phyloP scores from a whole-genome alignment of 306 rosid species.

The Erythrophleum fordii region DNA sequence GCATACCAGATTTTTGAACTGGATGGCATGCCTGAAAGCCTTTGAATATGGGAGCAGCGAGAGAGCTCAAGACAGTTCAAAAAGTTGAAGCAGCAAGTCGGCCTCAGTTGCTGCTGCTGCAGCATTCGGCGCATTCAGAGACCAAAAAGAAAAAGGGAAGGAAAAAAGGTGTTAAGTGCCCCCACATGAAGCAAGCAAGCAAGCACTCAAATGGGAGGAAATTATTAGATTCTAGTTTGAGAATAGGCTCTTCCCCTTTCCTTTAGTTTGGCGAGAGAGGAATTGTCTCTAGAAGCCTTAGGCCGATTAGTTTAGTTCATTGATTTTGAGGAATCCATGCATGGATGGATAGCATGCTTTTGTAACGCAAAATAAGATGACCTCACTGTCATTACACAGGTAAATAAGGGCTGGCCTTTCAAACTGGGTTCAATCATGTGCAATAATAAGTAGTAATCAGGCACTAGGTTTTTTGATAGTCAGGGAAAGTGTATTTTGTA shows the following conservation, averaged over 20 bases:
- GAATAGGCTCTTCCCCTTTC: no score
- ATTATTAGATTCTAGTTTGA: constrained; percentile 20
- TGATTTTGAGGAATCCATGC: constrained; percentile 52
- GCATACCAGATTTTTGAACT: constrained; percentile 69
- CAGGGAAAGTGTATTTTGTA: constrained; percentile 48
- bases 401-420: constrained; percentile 38
- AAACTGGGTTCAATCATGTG: constrained; percentile 46
- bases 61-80: constrained; percentile 39
- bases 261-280: no score
- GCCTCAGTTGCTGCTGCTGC: constrained; percentile 49
- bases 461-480: constrained; percentile 47
- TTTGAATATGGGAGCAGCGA: constrained; percentile 38
- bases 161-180: constrained; percentile 37
- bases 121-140: constrained; percentile 46
- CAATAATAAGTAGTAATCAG: constrained; percentile 55
- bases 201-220: constrained; percentile 41
- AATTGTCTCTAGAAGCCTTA: no score
- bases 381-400: constrained; percentile 43
- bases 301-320: no score
- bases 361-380: constrained; percentile 46
- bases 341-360: constrained; percentile 51
- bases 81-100: constrained; percentile 36
- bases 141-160: constrained; percentile 1
- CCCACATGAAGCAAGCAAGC: constrained; percentile 37
- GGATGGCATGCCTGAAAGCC: constrained; percentile 44